phyloP scores from a whole-genome alignment of 2,329 filamentous ascomycete species.

The Alternaria hordeiaustralica region DNA sequence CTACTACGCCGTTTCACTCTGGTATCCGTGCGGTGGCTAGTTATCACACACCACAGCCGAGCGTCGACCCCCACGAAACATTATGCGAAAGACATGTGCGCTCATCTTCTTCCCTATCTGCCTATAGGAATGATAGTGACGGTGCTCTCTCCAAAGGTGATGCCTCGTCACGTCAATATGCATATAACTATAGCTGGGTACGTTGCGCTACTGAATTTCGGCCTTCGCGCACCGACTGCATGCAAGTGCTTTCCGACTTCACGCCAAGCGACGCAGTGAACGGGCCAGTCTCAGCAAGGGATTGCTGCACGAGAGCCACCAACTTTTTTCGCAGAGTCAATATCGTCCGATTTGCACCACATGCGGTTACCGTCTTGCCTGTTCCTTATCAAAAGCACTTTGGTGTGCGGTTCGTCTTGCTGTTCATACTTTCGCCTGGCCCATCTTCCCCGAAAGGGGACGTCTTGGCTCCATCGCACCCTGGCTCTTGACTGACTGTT shows the following conservation, averaged over 20 bases:
- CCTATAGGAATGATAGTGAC: neutral
- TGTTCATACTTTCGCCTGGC: slow-evolving; percentile 11
- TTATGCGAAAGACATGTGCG: slow-evolving; percentile 4
- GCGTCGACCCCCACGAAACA: slow-evolving; percentile 13
- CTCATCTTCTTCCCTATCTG: neutral
- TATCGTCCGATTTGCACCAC: slow-evolving; percentile 27
- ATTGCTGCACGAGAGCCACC: slow-evolving; percentile 23
- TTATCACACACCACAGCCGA: slow-evolving; percentile 2
- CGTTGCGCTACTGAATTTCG: slow-evolving; percentile 13
- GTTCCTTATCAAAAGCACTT: slow-evolving; percentile 17
- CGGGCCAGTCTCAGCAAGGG: slow-evolving; percentile 21
- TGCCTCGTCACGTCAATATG: slow-evolving; percentile 2
- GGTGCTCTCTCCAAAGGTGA: neutral
- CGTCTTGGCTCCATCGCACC: slow-evolving; percentile 14
- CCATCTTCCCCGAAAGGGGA: slow-evolving; percentile 22
- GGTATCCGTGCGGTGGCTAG: slow-evolving; percentile 16
- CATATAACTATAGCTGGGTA: neutral
- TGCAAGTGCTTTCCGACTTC: slow-evolving; percentile 29
- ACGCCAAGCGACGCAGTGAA: slow-evolving; percentile 41
- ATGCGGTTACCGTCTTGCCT: slow-evolving; percentile 26
- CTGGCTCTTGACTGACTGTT: slow-evolving; percentile 10
- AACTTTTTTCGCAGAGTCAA: slow-evolving; percentile 25
- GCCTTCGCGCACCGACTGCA: slow-evolving; percentile 16
- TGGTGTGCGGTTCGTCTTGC: slow-evolving; percentile 20
- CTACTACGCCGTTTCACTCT: slow-evolving; percentile 23